A percentile compares a stretch with the other conserved stretches of the same genome.
Conservation (phyloP, 2,329 filamentous ascomycete genomes). For the Chaetomium globosum region DNA sequence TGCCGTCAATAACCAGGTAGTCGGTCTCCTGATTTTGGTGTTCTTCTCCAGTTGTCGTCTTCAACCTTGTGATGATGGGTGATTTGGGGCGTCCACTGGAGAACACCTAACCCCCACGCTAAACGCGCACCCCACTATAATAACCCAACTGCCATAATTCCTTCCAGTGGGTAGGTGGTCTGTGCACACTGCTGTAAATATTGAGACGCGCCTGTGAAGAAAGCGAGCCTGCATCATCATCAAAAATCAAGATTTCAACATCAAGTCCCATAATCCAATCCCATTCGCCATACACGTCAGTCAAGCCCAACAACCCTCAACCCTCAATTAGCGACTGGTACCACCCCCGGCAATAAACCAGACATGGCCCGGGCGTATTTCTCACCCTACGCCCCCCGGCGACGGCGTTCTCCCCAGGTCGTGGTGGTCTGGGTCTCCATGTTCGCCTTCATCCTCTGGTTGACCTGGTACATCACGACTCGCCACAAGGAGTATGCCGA, state of each 20-base stretch:
- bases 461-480: constrained; percentile 35
- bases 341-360: neutral
- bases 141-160: neutral
- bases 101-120: neutral
- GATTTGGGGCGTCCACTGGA: neutral
- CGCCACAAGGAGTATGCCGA: constrained; percentile 31
- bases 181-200: neutral
- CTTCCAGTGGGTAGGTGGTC: neutral
- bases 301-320: no score
- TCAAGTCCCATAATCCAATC: neutral
- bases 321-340: neutral
- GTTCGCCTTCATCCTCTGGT: constrained; percentile 31
- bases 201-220: neutral
- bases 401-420: constrained; percentile 30
- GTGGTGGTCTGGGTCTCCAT: constrained; percentile 33
- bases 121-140: neutral
- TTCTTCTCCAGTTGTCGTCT: neutral
- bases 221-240: neutral
- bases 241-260: neutral
- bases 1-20: neutral
- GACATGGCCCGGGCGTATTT: constrained; percentile 23
- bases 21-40: neutral
- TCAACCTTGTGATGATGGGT: neutral
- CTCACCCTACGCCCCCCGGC: constrained; percentile 32
- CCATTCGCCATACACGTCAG: neutral